phyloP scores from a whole-genome alignment of 1,139 yeast genomes.

The Lodderomyces theae region DNA sequence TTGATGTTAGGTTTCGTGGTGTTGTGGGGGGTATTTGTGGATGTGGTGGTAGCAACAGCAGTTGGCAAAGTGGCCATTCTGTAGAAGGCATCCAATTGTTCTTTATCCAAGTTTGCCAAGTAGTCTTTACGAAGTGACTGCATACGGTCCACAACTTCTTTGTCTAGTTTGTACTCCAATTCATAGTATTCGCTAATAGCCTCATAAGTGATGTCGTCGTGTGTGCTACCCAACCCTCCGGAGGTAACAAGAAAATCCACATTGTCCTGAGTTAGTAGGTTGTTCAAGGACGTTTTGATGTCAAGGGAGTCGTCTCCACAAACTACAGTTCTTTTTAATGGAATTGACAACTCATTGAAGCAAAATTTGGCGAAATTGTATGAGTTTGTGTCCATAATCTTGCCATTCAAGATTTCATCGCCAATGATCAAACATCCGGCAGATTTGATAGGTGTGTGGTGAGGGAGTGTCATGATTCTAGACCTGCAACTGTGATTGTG shows the following conservation, averaged over 20 bases:
- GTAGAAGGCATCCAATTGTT: constrained; percentile 57
- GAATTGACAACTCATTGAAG: constrained; percentile 49
- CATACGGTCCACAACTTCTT: constrained; percentile 63
- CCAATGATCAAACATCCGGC: constrained; percentile 68
- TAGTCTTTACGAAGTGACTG: constrained; percentile 42
- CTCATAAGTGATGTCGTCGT: constrained; percentile 82
- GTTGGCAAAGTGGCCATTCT: constrained; percentile 78
- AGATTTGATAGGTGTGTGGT: constrained; percentile 12
- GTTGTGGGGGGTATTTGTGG: not conserved
- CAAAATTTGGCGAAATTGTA: constrained; percentile 67
- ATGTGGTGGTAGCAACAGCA: not conserved
- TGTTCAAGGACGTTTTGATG: constrained; percentile 51
- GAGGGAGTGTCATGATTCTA: not conserved
- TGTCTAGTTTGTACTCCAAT: constrained; percentile 51
- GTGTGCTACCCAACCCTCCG: constrained; percentile 89
- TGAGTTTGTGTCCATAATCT: constrained; percentile 78
- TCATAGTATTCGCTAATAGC: constrained; percentile 63
- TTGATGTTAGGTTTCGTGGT: constrained; percentile 29
- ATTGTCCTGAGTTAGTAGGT: constrained; percentile 39
- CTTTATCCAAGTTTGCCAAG: constrained; percentile 33
- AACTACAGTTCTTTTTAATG: constrained; percentile 62
- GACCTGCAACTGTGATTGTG: too few relatives aligned
- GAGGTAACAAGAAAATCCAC: constrained; percentile 75
- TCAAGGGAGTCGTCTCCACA: constrained; percentile 76
- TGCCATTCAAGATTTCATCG: constrained; percentile 86